Conservation (phyloP, 306 rosid species). For the Rosa multiflora region DNA sequence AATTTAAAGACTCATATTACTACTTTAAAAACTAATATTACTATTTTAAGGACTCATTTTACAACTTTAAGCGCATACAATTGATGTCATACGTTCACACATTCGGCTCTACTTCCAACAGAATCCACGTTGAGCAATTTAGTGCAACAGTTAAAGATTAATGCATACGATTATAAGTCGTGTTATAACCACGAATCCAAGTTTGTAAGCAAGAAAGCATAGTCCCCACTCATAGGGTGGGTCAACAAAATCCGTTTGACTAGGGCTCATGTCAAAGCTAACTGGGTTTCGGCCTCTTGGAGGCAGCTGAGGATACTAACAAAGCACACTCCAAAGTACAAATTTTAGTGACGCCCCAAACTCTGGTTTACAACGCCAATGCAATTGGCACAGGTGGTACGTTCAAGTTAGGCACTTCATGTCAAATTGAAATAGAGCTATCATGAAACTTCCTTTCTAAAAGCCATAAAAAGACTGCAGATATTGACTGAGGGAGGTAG, state of each 20-base stretch:
- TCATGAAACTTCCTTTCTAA: not conserved
- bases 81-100: too few relatives aligned
- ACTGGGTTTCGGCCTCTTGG: not conserved
- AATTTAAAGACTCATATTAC: too few relatives aligned
- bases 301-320: not conserved
- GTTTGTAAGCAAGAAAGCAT: not conserved
- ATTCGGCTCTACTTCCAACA: too few relatives aligned
- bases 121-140: too few relatives aligned
- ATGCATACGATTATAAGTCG: too few relatives aligned
- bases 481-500: conserved; percentile 3
- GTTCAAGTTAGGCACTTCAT: not conserved
- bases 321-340: not conserved
- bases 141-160: too few relatives aligned
- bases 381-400: not conserved
- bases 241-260: not conserved
- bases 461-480: not conserved
- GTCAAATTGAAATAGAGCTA: not conserved
- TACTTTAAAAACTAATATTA: too few relatives aligned
- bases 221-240: not conserved
- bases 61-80: too few relatives aligned
- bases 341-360: not conserved
- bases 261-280: not conserved
- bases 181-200: not conserved
- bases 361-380: conserved; percentile 8
- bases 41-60: too few relatives aligned